Evolutionary conservation across 768 basidiomycete genomes (phyloP).

Genomic region (Mrakia hoshinonis): DNA sequence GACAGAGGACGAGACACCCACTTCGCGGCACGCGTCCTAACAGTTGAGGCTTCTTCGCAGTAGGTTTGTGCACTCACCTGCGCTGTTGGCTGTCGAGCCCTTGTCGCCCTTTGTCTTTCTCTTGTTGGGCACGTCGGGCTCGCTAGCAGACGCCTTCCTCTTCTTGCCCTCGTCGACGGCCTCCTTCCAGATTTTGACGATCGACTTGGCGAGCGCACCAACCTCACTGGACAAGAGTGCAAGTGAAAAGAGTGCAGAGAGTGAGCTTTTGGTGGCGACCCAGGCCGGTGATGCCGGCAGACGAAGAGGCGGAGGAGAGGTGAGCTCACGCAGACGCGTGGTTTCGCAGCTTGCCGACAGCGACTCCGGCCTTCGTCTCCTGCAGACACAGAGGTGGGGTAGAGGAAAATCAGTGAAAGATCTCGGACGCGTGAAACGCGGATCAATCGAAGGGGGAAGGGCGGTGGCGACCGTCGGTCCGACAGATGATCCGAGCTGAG

Average conservation of each 20-base stretch:
- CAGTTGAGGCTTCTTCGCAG: too few species aligned
- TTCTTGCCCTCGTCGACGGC: slow-evolving; percentile 58
- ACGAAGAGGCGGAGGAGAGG: neutral
- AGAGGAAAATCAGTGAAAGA: neutral
- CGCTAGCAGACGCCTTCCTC: slow-evolving; percentile 15
- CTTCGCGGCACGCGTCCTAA: neutral
- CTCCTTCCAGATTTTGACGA: slow-evolving; percentile 85
- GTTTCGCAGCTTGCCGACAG: slow-evolving; percentile 76
- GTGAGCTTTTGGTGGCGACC: neutral
- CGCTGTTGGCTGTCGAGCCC: neutral
- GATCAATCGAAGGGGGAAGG: neutral
- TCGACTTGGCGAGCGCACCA: slow-evolving; percentile 73
- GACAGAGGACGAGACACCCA: neutral
- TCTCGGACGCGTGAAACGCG: neutral
- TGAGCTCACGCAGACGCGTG: slow-evolving; percentile 45
- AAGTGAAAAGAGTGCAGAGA: neutral
- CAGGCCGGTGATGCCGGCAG: neutral
- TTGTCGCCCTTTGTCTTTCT: slow-evolving; percentile 25
- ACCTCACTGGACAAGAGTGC: slow-evolving; percentile 51
- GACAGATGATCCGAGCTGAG: neutral
- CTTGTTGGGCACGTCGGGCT: neutral
- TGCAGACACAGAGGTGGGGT: slow-evolving; percentile 35
- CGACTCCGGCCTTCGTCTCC: slow-evolving; percentile 89
- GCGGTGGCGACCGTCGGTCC: neutral
- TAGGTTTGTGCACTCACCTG: too few species aligned